Evolutionary conservation across 331 rosid species (phyloP), one percentile per base, ranked within the genome.

Genomic region (Rosa hybrid): DNA sequence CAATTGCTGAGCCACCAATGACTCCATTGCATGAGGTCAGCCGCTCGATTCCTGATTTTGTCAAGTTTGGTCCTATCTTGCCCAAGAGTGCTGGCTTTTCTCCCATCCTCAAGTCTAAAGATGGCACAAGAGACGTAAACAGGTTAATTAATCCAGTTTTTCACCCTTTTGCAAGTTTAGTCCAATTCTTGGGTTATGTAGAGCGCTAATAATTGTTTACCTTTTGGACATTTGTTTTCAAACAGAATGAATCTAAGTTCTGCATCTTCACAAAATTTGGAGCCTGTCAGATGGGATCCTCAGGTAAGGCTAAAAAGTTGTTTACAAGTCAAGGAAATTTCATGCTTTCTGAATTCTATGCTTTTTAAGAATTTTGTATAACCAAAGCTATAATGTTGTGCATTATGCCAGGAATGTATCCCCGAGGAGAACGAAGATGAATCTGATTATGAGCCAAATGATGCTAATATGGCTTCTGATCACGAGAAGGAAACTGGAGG

Each of bases 1-100:
- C 98, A 38, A 95, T 95, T 76, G 98, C 96, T 0, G 98, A 95
- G 88, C 97, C 98, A 1, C 98, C 98, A 13, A 91, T 87, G 97
- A 92, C 98, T 72, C 98, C 98, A 81, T 81, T 91, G 88, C 98
- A 90, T 82, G 98, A 95, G 87, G 86, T 95, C 81, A 92, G 94
- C 84, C 69, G 87, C 48, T 90, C 96, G 8, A 72, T 95, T 87
- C 98, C 98, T 25, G 98, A 92, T 88, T 92, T 87, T 46, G 92
- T 92, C 12, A 95, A 92, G 78, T 95, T 95, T 73, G 98, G 97
- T 75, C 98, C 98, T 75, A 92, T 95, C 67, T 91, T 95, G 90
- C 98, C 98, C 27, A 92, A 81, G 84, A 95, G 91, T 84, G 94
- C 98, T 2, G 98, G 96, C 17, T 89, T 95, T 89, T 88, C 97